Percentiles rank a stretch among this genome's conserved stretches.
These are phyloP conservation scores for Chrysoporthe cubensis DNA, from an alignment of 2,329 filamentous ascomycete species.

Conservation along the genomic window DNA sequence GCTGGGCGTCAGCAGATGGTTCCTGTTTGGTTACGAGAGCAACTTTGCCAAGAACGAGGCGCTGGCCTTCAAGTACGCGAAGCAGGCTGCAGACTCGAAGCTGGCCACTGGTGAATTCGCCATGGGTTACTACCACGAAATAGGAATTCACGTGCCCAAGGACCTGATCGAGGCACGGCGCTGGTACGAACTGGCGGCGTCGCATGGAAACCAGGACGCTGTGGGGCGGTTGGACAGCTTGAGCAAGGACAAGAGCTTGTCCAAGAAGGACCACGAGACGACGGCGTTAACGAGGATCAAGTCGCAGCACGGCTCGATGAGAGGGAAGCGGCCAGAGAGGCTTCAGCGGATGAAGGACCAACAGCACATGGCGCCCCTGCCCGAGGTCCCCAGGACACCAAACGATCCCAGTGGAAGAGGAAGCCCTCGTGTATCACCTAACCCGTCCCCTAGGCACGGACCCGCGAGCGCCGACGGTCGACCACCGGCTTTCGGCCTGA, in stretches of 20 bases:
- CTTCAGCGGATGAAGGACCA: constrained; percentile 45
- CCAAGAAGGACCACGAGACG: constrained; percentile 90
- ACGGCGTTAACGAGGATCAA: constrained; percentile 88
- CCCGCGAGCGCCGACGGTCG: constrained; percentile 47
- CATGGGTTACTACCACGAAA: constrained; percentile 96
- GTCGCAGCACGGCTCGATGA: constrained; percentile 73
- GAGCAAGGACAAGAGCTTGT: constrained; percentile 79
- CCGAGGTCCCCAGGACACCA: constrained; percentile 26
- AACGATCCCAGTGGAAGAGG: constrained; percentile 29
- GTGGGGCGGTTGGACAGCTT: constrained; percentile 81
- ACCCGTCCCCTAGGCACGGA: constrained; percentile 46
- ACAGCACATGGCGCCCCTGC: constrained; percentile 29
- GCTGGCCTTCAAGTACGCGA: constrained; percentile 87
- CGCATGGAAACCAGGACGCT: constrained; percentile 91
- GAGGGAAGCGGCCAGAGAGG: constrained; percentile 63
- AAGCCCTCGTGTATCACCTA: constrained; percentile 41
- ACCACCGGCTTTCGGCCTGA: constrained; percentile 51
- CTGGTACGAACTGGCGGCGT: constrained; percentile 90
- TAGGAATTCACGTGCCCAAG: constrained; percentile 88
- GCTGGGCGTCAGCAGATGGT: constrained; percentile 98
- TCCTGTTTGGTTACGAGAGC: constrained; percentile 90
- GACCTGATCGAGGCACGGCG: constrained; percentile 79
- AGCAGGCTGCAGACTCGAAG: constrained; percentile 80
- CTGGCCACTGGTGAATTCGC: constrained; percentile 93
- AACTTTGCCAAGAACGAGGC: constrained; percentile 96